Evolutionary conservation across 106 monocot genomes (phyloP).

Genomic region (Allium sativum): DNA sequence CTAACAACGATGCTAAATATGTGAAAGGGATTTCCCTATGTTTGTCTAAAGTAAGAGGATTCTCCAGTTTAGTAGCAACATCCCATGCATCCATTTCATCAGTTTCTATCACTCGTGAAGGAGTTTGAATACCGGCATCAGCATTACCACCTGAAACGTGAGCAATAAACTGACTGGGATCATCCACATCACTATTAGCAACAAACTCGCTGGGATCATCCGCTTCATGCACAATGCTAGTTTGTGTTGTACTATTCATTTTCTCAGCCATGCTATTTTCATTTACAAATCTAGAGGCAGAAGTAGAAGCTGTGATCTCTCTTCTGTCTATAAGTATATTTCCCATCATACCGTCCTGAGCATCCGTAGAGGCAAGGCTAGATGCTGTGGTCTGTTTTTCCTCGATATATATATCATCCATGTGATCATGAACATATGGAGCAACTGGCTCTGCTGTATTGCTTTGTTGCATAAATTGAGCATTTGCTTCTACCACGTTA

Average conservation of each 20-base stretch:
- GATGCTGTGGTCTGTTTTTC: background rate
- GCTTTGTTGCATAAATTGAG: slow-evolving; percentile 1
- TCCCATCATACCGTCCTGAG: background rate
- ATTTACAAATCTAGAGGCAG: background rate
- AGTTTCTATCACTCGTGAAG: slow-evolving; percentile 8
- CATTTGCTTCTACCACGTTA: background rate
- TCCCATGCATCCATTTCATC: slow-evolving; percentile 11
- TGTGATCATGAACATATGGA: background rate
- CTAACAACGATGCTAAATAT: slow-evolving; percentile 55
- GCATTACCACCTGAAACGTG: slow-evolving; percentile 5
- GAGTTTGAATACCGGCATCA: slow-evolving; percentile 1
- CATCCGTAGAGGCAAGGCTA: slow-evolving; percentile 10
- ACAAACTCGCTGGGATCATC: no score
- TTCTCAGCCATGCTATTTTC: slow-evolving; percentile 3
- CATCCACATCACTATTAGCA: no score
- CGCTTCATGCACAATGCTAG: no score
- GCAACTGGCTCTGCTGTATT: slow-evolving; percentile 10
- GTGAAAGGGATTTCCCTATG: slow-evolving; percentile 70
- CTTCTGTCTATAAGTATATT: slow-evolving; percentile 12
- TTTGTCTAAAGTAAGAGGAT: slow-evolving; percentile 36
- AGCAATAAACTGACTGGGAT: slow-evolving; percentile 11
- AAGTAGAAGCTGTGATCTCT: background rate
- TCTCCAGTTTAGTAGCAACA: slow-evolving; percentile 17
- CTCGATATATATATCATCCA: no score
- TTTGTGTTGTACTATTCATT: slow-evolving; percentile 1